These are phyloP conservation scores for Tremella yokohamensis DNA, from an alignment of 768 basidiomycete species.

Conservation along the genomic window DNA sequence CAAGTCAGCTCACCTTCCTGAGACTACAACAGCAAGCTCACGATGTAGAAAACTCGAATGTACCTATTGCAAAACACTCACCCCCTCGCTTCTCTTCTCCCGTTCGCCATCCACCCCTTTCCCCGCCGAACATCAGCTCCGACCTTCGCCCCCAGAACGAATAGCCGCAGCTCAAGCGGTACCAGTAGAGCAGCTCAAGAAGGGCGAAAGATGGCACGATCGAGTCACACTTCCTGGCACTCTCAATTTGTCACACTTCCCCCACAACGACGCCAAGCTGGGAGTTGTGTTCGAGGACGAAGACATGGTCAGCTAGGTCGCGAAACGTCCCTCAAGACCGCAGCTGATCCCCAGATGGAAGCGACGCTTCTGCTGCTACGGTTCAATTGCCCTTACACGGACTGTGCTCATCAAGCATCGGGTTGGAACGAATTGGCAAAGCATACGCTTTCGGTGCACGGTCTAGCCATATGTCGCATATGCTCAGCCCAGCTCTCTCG, in stretches of 20 bases:
- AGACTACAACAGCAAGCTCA: constrained; percentile 9
- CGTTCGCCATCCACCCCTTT: constrained; percentile 40
- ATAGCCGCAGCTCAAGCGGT: constrained; percentile 35
- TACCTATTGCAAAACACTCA: constrained; percentile 78
- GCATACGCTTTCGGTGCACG: constrained; percentile 73
- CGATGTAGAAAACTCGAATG: constrained; percentile 66
- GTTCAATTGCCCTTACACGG: constrained; percentile 84
- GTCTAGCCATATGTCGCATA: constrained; percentile 76
- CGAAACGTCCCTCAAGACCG: not conserved
- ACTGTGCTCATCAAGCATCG: constrained; percentile 76
- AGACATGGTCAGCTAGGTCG: constrained; percentile 55
- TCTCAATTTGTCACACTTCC: constrained; percentile 37
- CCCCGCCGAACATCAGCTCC: constrained; percentile 35
- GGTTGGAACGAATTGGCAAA: constrained; percentile 88
- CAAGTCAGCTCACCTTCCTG: constrained; percentile 55
- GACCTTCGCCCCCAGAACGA: constrained; percentile 25
- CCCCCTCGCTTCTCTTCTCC: constrained; percentile 42
- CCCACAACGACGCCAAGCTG: constrained; percentile 54
- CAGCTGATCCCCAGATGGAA: constrained; percentile 63
- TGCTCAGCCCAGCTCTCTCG: constrained; percentile 89
- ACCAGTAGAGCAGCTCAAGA: constrained; percentile 32
- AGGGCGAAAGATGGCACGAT: constrained; percentile 34
- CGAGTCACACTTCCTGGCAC: constrained; percentile 38
- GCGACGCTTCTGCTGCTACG: constrained; percentile 83
- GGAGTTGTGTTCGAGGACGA: constrained; percentile 78